Conservation (phyloP, 495 filamentous ascomycete species). For the Xylaria nigripes region DNA sequence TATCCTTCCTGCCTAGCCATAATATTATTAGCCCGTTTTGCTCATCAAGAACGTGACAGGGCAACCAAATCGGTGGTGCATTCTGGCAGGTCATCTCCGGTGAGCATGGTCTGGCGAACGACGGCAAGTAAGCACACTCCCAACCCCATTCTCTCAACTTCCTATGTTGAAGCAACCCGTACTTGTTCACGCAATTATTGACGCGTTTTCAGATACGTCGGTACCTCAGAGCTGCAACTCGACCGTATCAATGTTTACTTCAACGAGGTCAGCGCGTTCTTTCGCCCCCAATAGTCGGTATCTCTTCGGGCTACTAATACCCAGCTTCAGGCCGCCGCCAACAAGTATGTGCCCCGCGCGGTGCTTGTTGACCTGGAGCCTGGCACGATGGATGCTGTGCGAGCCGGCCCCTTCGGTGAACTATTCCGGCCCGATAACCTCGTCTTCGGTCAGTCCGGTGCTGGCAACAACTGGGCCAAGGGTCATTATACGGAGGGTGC, state of each 20-base stretch:
- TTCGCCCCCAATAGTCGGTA: background rate
- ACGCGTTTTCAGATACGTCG: background rate
- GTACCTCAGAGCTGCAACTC: background rate
- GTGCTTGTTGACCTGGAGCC: slow-evolving; percentile 97
- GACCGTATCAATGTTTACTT: background rate
- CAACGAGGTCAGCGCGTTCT: background rate
- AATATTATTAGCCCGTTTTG: background rate
- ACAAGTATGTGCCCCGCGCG: slow-evolving; percentile 97
- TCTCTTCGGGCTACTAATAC: background rate
- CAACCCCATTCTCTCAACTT: background rate
- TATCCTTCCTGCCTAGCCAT: background rate
- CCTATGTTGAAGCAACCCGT: background rate
- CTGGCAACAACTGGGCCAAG: slow-evolving; percentile 99
- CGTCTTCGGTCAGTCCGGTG: slow-evolving; percentile 95
- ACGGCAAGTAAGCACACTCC: background rate
- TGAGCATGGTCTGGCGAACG: background rate
- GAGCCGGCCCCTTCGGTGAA: slow-evolving; percentile 91
- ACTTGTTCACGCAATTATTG: background rate
- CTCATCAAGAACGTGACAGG: background rate
- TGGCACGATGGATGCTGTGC: slow-evolving; percentile 94
- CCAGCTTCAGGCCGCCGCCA: slow-evolving; percentile 62
- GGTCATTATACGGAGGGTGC: slow-evolving; percentile 99
- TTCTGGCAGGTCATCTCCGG: background rate
- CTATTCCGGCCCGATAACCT: slow-evolving; percentile 99
- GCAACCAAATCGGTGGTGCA: background rate